phyloP scores from a whole-genome alignment of 2,329 filamentous ascomycete species.

The Aureobasidium uvarum region DNA sequence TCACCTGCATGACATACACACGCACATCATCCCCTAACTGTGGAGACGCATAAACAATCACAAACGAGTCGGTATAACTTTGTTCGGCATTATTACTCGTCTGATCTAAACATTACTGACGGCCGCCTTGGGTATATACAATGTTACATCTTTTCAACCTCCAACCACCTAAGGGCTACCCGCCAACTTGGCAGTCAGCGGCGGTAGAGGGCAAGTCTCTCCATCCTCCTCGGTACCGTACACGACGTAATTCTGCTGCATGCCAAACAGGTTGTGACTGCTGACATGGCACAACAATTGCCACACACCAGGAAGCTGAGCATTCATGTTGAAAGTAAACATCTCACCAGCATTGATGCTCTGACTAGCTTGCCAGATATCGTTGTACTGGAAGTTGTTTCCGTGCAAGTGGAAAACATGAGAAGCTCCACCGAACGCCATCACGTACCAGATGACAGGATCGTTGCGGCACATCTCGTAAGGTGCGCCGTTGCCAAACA shows the following conservation, averaged over 20 bases:
- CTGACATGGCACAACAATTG: slow-evolving; percentile 34
- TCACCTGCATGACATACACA: not conserved
- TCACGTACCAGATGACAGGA: slow-evolving; percentile 37
- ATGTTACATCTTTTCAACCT: not conserved
- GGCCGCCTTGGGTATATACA: not conserved
- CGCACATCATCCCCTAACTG: not conserved
- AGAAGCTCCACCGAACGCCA: slow-evolving; percentile 32
- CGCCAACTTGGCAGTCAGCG: slow-evolving; percentile 25
- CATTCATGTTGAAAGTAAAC: slow-evolving; percentile 35
- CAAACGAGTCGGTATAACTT: not conserved
- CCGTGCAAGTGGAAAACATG: slow-evolving; percentile 39
- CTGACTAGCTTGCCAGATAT: slow-evolving; percentile 25
- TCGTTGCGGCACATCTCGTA: slow-evolving; percentile 38
- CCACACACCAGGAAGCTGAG: slow-evolving; percentile 32
- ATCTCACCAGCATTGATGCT: slow-evolving; percentile 34
- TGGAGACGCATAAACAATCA: not conserved
- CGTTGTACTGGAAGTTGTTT: slow-evolving; percentile 32
- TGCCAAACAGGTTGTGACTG: slow-evolving; percentile 31
- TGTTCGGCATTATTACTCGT: not conserved
- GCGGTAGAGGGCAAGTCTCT: slow-evolving; percentile 30
- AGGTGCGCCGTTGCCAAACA: slow-evolving; percentile 35
- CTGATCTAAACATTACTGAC: slow-evolving; percentile 2
- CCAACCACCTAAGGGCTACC: not conserved
- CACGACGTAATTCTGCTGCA: slow-evolving; percentile 33
- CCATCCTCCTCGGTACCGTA: slow-evolving; percentile 18